Percentiles rank a stretch among this genome's conserved stretches.
Conservation (phyloP, 495 filamentous ascomycete genomes). For the Trichoderma erinaceum region DNA sequence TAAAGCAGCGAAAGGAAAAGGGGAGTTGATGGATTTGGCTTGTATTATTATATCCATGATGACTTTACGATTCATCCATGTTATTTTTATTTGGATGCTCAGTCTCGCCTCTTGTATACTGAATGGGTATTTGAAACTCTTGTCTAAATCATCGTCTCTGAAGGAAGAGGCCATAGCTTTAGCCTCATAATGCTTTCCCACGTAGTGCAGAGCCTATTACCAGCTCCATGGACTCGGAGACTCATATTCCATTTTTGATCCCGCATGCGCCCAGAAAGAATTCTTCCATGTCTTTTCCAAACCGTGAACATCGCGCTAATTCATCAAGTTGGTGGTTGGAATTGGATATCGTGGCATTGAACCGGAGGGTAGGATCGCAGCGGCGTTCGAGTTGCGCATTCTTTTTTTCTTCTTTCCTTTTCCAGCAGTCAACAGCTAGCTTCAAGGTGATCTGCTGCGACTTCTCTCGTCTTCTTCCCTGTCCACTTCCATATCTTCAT, state of each 20-base stretch:
- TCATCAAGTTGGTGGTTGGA: neutral
- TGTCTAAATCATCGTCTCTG: no score
- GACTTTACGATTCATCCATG: neutral
- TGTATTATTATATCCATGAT: constrained; percentile 11
- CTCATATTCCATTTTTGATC: neutral
- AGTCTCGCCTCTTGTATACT: no score
- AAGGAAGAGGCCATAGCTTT: no score
- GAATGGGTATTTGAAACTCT: no score
- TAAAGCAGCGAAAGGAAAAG: neutral
- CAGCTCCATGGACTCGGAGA: neutral
- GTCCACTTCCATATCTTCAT: constrained; percentile 34
- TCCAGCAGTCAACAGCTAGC: neutral
- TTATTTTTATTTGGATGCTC: no score
- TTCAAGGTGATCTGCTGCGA: constrained; percentile 15
- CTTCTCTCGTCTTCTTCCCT: constrained; percentile 11
- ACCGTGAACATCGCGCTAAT: no score
- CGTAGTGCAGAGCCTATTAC: no score
- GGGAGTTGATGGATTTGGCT: neutral
- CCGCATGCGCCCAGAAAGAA: no score
- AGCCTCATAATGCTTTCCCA: no score
- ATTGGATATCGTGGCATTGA: neutral
- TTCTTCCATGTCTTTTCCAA: neutral
- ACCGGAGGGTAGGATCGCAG: neutral
- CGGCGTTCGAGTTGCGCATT: neutral
- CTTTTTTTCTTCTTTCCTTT: neutral